A percentile compares a stretch with the other conserved stretches of the same genome.
These are phyloP conservation scores for Clonostachys rhizophaga DNA, from an alignment of 2,329 filamentous ascomycete genomes.

Conservation along the genomic window DNA sequence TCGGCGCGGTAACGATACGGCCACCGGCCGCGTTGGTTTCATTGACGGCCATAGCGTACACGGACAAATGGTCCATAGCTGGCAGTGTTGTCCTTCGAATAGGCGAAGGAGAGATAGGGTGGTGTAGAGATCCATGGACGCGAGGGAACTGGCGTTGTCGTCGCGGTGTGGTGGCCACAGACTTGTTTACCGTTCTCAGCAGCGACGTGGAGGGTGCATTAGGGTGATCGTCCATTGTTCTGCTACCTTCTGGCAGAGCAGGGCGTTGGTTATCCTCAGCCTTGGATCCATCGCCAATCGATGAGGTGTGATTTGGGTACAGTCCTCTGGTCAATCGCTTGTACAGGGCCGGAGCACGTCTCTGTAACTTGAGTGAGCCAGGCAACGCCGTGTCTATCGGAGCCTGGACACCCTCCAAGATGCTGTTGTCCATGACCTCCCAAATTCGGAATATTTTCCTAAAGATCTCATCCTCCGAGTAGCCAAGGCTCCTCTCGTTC, in stretches of 20 bases:
- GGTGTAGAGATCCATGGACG: slow-evolving; percentile 37
- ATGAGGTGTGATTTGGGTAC: slow-evolving; percentile 27
- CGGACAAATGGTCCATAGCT: slow-evolving; percentile 44
- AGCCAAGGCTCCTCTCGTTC: slow-evolving; percentile 45
- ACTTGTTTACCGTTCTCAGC: not conserved
- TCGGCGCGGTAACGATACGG: slow-evolving; percentile 45
- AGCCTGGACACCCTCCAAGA: slow-evolving; percentile 42
- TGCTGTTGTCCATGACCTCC: slow-evolving; percentile 47
- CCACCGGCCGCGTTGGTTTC: slow-evolving; percentile 47
- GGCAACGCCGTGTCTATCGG: slow-evolving; percentile 33
- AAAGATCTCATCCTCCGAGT: slow-evolving; percentile 41
- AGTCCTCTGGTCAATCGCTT: slow-evolving; percentile 36
- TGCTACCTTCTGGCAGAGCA: too few species aligned
- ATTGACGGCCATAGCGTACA: slow-evolving; percentile 47
- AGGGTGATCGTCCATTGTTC: not conserved
- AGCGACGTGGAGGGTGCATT: not conserved
- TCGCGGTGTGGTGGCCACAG: not conserved
- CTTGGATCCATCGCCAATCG: not conserved
- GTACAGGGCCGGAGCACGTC: slow-evolving; percentile 40
- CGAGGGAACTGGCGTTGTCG: slow-evolving; percentile 22
- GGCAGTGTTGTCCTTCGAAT: slow-evolving; percentile 39
- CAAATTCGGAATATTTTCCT: slow-evolving; percentile 42
- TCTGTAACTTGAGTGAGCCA: slow-evolving; percentile 40
- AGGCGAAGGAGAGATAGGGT: slow-evolving; percentile 39
- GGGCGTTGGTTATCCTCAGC: too few species aligned